A percentile compares a stretch with the other conserved stretches of the same genome.
Evolutionary conservation across 345 rosid genomes (phyloP).

Genomic region (Acer saccharum): DNA sequence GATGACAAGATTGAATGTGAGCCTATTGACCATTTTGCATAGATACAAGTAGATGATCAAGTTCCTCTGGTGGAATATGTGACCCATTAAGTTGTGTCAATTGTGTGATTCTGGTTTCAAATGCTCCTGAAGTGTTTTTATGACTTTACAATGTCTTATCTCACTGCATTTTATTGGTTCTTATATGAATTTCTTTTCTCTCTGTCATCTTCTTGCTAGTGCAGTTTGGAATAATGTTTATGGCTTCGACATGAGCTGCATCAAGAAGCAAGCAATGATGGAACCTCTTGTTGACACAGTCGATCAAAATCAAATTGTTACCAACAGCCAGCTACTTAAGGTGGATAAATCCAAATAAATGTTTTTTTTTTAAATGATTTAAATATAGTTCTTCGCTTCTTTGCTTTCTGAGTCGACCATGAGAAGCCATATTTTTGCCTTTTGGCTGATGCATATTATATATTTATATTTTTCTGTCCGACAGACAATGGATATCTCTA

Average conservation of each 20-base stretch:
- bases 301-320: constrained; percentile 90
- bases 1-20: constrained; percentile 96
- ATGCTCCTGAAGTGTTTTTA: constrained; percentile 7
- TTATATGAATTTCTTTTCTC: constrained; percentile 4
- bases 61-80: constrained; percentile 1
- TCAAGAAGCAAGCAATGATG: constrained; percentile 93
- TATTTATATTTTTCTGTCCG: constrained; percentile 8
- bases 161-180: constrained; percentile 3
- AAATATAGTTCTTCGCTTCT: background rate
- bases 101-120: background rate
- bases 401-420: background rate
- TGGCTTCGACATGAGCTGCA: constrained; percentile 97
- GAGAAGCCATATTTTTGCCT: constrained; percentile 2
- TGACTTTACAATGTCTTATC: background rate
- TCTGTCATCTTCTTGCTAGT: constrained; percentile 12
- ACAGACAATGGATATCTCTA: constrained; percentile 97
- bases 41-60: background rate
- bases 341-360: constrained; percentile 30
- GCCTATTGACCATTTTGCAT: constrained; percentile 17
- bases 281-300: constrained; percentile 99
- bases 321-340: constrained; percentile 80
- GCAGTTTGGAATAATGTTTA: constrained; percentile 94
- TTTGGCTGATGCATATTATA: constrained; percentile 16
- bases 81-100: background rate
- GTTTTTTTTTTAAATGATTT: background rate